Evolutionary conservation across 805 yeast genomes (phyloP), one percentile per base, ranked within the genome.

Genomic region (Metschnikowia gruessii): DNA sequence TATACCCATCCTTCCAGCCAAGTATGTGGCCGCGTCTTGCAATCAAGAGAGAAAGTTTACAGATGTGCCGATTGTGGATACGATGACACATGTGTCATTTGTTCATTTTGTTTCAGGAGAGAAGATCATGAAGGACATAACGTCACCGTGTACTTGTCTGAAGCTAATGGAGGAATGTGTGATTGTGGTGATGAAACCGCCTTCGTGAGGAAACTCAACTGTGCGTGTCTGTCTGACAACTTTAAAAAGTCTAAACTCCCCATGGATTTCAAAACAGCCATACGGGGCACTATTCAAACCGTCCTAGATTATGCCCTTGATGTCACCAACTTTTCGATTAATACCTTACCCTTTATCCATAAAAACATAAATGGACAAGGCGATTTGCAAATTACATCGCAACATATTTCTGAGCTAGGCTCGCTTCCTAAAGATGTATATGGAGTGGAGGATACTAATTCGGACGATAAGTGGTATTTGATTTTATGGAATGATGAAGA

Each of bases 401-500:
- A 56, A 41, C 49, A 41, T 1, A 37, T 65, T 18, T 69, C 76
- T 2, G 61, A 71, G 28, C 43, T 53, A 13, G 58, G 75, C 2
- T 52, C 63, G 3, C 59, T 74, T 7, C 69, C 75, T 0, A 36
- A 50, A 3, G 52, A 51, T 17, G 54, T 52, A 21, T 75, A 75
- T 46, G 70, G 67, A 10, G 62, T 52, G 0, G 50, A 42, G 9
- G 79, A 74, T 52, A 18, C 17, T 8, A 72, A 75, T 53, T 49
- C 70, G 1, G 40, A 46, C 12, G 47, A 68, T 12, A 40, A 43
- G 34, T 82, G 76, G 67, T 64, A 70, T 35, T 68, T 85, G 28
- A 59, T 83, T 18, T 68, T 85, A n/a, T 87, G 91, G 85, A 87
- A 87, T 61, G 95, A 87, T 58, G 94, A 87, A 56, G 74, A 71